Conservation (phyloP, 2,329 filamentous ascomycete species). For the Botrytis aclada region DNA sequence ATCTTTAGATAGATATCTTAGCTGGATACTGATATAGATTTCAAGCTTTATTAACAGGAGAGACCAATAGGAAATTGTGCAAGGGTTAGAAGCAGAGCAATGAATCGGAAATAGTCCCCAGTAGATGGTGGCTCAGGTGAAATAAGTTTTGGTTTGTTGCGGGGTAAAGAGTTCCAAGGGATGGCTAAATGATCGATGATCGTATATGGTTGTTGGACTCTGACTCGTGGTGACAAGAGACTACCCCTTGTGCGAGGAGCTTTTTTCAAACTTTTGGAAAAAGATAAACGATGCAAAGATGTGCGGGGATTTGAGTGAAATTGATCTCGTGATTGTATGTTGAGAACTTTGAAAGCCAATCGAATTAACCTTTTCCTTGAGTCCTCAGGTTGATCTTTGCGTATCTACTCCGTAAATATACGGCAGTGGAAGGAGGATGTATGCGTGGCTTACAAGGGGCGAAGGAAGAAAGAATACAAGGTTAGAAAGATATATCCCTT, state of each 20-base stretch:
- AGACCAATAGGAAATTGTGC: slow-evolving; percentile 12
- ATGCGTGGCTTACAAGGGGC: background rate
- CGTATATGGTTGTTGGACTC: slow-evolving; percentile 16
- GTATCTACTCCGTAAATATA: background rate
- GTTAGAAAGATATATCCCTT: background rate
- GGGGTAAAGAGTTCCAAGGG: slow-evolving; percentile 26
- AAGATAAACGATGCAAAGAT: background rate
- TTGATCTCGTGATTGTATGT: slow-evolving; percentile 12
- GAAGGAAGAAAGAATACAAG: background rate
- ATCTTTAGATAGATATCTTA: slow-evolving; percentile 35
- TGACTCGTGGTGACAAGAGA: slow-evolving; percentile 25
- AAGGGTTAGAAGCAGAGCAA: slow-evolving; percentile 4
- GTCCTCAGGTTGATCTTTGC: slow-evolving; percentile 16
- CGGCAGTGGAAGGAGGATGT: background rate
- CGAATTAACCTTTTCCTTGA: background rate
- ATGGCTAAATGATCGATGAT: slow-evolving; percentile 16
- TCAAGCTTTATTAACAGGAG: background rate
- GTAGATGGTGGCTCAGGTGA: slow-evolving; percentile 3
- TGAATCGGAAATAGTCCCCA: slow-evolving; percentile 28
- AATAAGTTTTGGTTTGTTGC: slow-evolving; percentile 24
- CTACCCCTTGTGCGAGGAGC: slow-evolving; percentile 3
- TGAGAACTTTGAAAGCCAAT: slow-evolving; percentile 10
- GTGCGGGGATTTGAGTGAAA: slow-evolving; percentile 14
- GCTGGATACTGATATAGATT: background rate
- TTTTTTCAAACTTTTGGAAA: background rate